Base-by-base conservation (phyloP, 1,284 basidiomycete species). In the Trichosporon faecale region DNA sequence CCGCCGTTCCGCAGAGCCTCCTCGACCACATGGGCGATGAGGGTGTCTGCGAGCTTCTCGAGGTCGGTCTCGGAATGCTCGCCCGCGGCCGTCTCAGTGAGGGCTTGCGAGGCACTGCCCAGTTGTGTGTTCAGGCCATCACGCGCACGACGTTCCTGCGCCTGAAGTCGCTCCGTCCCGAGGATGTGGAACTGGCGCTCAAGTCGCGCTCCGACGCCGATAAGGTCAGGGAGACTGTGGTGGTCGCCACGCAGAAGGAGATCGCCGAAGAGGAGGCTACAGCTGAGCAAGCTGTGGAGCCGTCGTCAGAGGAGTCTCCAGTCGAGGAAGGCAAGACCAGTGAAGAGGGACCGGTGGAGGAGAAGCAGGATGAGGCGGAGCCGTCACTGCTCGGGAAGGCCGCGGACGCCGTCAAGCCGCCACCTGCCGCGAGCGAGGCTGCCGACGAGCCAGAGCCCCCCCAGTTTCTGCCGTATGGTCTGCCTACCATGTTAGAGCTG, bases 31-130 rank as follows among this genome's bases (percentile, higher is more conserved):
- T 98, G 49, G 92, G 93, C 46, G 96, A 99, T 78, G 90, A 97
- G 71, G 93, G 95, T 80, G 91, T 99, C 23, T 99, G 97, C 82
- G 96, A 98, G 84, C 95, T 99, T 90, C 86, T 99, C 78, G 97
- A 99, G 85, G 98, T 96, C 5, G 95, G 97, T 0, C 85, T 99
- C 73, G 97, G 94, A 40, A 98, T 97, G 77, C 95, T 95, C 75
- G 98, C 96, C 82, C 94, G 98, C 80, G 97, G 96, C 87, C 88
- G 97, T 55, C 86, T 98, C 5, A 94, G 93, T 77, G 95, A 82
- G 57, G 77, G 81, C 0, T 68, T 83, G 21, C 89, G 97, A 63
- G 89, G 91, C 46, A 93, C 93, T n/a, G 95, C 97, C 0, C 95
- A 98, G 81, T 88, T 89, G n/a, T 93, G 91, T 0, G 96, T 99